Base-by-base conservation (phyloP, 140 eudicot genomes). In the Stevia rebaudiana region DNA sequence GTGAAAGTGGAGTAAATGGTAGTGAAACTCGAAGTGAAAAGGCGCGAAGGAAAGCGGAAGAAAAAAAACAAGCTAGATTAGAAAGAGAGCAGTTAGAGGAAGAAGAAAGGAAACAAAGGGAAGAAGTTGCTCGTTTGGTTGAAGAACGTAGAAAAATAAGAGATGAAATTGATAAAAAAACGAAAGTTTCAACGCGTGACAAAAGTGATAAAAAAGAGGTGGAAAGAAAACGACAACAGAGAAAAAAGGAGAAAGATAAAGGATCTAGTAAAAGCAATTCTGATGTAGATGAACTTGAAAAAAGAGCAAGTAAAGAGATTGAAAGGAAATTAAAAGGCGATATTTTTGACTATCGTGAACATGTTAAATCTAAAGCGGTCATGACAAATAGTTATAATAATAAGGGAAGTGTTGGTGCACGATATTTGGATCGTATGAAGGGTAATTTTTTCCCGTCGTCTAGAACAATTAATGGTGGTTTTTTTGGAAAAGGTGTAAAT, bases 41-140 rank as follows among this genome's bases (percentile, higher is more conserved):
- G 69, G 95, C 97, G 36, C 95, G 97, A 11, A 81, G 95, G 57
- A 90, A 90, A 76, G 97, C 97, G n/a, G 97, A 90, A 82, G 97
- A 90, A 67, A 90, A 80, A 72, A 73, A 94, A 54, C 87, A 74
- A 41, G 97, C 97, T 71, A 86, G 94, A 54, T 54, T 90, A 68
- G 95, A 84, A 73, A 90, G 76, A 69, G 95, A 90, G 48, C 87
- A 81, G 19, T 59, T 80, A 67, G 97, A 90, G 65, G 97, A 86
- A 76, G 97, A 90, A 63, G 97, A 90, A 61, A 81, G 90, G 70
- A 90, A 90, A 81, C 97, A 90, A 51, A 79, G 95, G 50, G 97
- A 90, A 58, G 97, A 90, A 66, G 97, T 90, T 70, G 94, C 95
- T 6, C 74, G 89, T 24, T 54, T 90, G 73, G 95, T 90, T 13